Base-by-base conservation (phyloP, 805 yeast genomes). In the Ogataea polymorpha region DNA sequence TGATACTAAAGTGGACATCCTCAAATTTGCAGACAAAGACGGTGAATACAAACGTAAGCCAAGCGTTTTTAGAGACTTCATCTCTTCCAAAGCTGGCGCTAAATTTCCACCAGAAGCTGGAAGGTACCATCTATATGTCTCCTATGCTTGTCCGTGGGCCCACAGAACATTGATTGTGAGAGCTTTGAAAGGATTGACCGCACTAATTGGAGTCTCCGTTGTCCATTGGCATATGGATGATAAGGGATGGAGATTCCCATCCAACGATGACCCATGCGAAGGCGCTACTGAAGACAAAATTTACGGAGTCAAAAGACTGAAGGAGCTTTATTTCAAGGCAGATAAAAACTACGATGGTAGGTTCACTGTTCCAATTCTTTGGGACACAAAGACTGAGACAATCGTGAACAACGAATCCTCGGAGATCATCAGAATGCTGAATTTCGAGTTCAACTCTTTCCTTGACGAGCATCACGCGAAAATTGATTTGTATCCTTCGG, bases 81-180 rank as follows among this genome's bases (percentile, higher is more conserved):
- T 89, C 33, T 75, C 85, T 2, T 52, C 73, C 1, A 66, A 67
- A 20, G 70, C 78, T 1, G 86, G 80, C 12, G 75, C 87, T 11
- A 62, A 71, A 45, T 86, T 79, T 59, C 68, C 79, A 13, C 87
- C 96, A 4, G 96, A 88, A 56, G 71, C 74, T 33, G 77, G 77
- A 43, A 74, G 99, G 55, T 91, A 91, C 59, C 96, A 90, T 64
- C 72, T 89, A 41, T 90, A 85, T 54, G 95, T 88, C 9, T 83
- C 93, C 1, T 70, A 73, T 35, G 96, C 96, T 2, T 91, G 99
- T 65, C 98, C 99, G 4, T 91, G 97, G 90, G 97, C 97, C 1
- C 95, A 87, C 58, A 74, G 98, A 48, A 79, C 90, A 0, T 69
- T 90, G 44, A 82, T 88, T 39, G 72, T 82, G 3, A 67, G 96